Evolutionary conservation across 805 yeast genomes (phyloP), one percentile per base, ranked within the genome.

Genomic region (Crinitomyces ghanaensis): DNA sequence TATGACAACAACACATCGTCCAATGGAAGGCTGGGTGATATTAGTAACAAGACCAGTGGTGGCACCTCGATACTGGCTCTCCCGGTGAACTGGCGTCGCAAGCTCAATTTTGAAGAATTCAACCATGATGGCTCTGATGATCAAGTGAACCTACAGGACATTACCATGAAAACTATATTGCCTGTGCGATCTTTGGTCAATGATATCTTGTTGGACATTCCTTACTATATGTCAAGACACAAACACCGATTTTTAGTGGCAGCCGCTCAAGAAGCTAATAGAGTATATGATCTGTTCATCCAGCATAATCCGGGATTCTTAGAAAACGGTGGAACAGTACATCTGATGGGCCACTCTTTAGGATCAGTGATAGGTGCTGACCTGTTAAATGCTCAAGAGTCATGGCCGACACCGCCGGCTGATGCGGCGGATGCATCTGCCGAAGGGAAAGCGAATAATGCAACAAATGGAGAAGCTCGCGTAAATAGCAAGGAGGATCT

Each of bases 51-150:
- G n/a, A n/a, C n/a, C n/a, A n/a, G n/a, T n/a, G n/a, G n/a, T 16
- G 40, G 37, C 26, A 21, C 36, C 3, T 24, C 49, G 2, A 44
- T 45, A n/a, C 39, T 58, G 30, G 48, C 59, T 4, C 60, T 88
- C 14, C 97, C 98, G 0, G 76, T 88, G 24, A 72, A 88, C 19
- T 88, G 98, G 98, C 66, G 98, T 37, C 77, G 81, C 41, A 72
- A 71, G 33, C 39, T 62, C 11, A 51, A 20, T 50, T 63, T 44
- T 64, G 75, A 11, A 31, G 57, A 7, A 26, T 45, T 43, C 12
- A 36, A 30, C 15, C 16, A 28, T 5, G n/a, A 28, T 6, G 36
- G 26, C 11, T 31, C 33, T 13, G 15, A 33, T 21, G 27, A 28
- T 21, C 19, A 30, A 19, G 33, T 39, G 33, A 29, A 33, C 14